Evolutionary conservation across 352 stramenopile genomes (phyloP).

Genomic region (Phytopythium oedochilum): DNA sequence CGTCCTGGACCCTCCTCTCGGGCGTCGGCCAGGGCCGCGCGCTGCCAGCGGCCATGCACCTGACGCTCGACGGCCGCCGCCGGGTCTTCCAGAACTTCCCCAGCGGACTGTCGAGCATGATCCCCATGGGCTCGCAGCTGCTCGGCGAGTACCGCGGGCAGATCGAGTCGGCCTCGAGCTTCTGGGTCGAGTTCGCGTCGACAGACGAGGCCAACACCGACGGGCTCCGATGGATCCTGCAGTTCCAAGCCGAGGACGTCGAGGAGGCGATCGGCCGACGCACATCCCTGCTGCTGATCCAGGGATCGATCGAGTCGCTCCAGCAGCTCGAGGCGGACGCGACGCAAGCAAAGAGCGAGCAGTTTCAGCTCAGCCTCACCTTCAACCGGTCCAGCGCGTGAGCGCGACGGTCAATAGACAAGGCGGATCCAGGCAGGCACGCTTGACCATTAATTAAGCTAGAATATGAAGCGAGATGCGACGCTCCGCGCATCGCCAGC

Average conservation of each 20-base stretch:
- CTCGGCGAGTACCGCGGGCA: conserved; percentile 49
- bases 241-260: conserved; percentile 10
- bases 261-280: neutral
- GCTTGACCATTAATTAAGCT: neutral
- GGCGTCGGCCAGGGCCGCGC: neutral
- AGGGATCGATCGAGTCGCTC: neutral
- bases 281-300: neutral
- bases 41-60: conserved; percentile 12
- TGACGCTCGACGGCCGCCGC: conserved; percentile 35
- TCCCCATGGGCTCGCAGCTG: conserved; percentile 18
- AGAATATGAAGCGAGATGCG: neutral
- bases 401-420: neutral
- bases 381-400: neutral
- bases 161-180: conserved; percentile 14
- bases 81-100: conserved; percentile 38
- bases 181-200: conserved; percentile 33
- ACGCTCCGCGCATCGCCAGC: neutral
- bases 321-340: neutral
- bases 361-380: neutral
- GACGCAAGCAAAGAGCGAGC: neutral
- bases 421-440: too few species aligned
- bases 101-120: conserved; percentile 34
- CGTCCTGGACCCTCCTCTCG: conserved; percentile 7
- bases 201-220: conserved; percentile 3
- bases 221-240: conserved; percentile 16